These are phyloP conservation scores for Paramecium biaurelia DNA, from an alignment of 73 alveolate species.

Conservation along the genomic window DNA sequence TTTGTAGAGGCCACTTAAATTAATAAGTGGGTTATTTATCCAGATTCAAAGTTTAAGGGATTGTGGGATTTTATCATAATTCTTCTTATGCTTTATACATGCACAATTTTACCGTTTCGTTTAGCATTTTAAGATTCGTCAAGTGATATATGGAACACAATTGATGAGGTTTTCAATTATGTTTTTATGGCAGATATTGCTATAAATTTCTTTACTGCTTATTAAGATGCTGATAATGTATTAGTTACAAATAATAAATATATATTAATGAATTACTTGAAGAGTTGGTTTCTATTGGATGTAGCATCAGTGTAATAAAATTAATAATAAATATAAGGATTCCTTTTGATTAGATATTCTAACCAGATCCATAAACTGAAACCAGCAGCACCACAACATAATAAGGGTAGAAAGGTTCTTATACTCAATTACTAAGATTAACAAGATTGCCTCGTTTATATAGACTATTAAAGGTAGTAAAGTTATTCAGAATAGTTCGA, in stretches of 20 bases:
- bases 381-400: not conserved
- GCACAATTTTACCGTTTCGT: conserved; percentile 61
- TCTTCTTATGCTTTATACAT: conserved; percentile 63
- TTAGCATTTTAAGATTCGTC: conserved; percentile 62
- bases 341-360: conserved; percentile 52
- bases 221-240: conserved; percentile 61
- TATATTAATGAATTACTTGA: conserved; percentile 51
- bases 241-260: conserved; percentile 54
- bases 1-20: conserved; percentile 34
- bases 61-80: conserved; percentile 65
- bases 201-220: conserved; percentile 66
- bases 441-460: conserved; percentile 67
- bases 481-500: conserved; percentile 59
- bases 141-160: not conserved
- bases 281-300: conserved; percentile 67
- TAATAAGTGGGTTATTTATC: conserved; percentile 61
- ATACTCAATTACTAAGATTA: conserved; percentile 51
- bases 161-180: conserved; percentile 49
- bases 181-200: conserved; percentile 58
- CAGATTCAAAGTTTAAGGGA: conserved; percentile 27
- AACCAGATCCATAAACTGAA: not conserved
- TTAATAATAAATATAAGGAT: not conserved
- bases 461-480: conserved; percentile 61
- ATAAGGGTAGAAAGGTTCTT: not conserved
- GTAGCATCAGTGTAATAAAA: not conserved